Percentiles rank a stretch among this genome's conserved stretches.
These are phyloP conservation scores for Brettanomyces custersianus DNA, from an alignment of 805 yeast species.

Conservation along the genomic window DNA sequence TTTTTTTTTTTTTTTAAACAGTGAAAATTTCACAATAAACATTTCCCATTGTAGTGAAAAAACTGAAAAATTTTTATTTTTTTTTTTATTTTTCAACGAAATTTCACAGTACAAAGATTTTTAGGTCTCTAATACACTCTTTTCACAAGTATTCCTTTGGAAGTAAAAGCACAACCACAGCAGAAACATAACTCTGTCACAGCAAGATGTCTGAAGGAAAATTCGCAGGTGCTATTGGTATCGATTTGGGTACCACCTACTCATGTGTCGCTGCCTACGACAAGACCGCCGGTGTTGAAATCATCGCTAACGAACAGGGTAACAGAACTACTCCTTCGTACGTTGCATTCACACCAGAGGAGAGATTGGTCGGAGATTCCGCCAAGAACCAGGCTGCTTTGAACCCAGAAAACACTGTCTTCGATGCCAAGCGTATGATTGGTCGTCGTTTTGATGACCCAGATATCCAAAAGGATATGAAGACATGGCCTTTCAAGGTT, in stretches of 20 bases:
- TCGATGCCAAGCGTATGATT: constrained; percentile 77
- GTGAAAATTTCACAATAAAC: too few relatives aligned
- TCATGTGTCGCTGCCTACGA: constrained; percentile 71
- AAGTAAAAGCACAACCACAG: too few relatives aligned
- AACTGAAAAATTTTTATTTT: too few relatives aligned
- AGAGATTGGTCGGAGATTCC: constrained; percentile 76
- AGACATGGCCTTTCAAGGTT: constrained; percentile 82
- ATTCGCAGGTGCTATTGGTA: constrained; percentile 99
- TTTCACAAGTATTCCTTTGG: too few relatives aligned
- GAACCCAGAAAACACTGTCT: constrained; percentile 69
- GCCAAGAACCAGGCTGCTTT: constrained; percentile 80
- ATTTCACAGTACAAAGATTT: too few relatives aligned
- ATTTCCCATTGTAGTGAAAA: too few relatives aligned
- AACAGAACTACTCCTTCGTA: constrained; percentile 78
- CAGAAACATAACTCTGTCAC: too few relatives aligned
- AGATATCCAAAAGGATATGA: constrained; percentile 79
- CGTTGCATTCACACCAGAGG: constrained; percentile 72
- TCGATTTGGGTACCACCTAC: constrained; percentile 87
- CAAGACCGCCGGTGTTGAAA: constrained; percentile 61
- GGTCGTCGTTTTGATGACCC: constrained; percentile 73
- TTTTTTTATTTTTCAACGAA: too few relatives aligned
- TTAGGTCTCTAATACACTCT: too few relatives aligned
- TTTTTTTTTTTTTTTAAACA: too few relatives aligned
- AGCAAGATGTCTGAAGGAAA: constrained; percentile 88
- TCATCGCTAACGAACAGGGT: constrained; percentile 79